Conservation (phyloP, 2,329 filamentous ascomycete genomes). For the Colletotrichum melonis region DNA sequence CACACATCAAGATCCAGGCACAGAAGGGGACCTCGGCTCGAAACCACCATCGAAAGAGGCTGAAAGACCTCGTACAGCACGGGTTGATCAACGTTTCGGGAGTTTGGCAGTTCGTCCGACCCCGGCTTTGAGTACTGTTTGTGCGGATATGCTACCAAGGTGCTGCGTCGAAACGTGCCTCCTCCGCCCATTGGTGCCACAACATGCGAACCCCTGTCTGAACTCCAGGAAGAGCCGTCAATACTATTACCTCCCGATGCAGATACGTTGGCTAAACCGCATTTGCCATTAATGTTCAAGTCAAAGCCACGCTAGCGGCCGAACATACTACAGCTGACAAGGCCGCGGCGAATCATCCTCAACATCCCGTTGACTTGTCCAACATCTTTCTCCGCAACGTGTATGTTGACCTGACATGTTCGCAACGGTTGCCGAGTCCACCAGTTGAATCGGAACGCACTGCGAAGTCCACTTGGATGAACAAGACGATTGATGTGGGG, state of each 20-base stretch:
- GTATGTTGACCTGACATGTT: background rate
- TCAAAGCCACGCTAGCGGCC: background rate
- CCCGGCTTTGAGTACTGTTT: background rate
- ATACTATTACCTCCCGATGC: background rate
- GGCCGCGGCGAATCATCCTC: background rate
- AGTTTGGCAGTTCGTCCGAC: constrained; percentile 31
- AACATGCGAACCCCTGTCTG: constrained; percentile 28
- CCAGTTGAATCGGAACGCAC: too few relatives aligned
- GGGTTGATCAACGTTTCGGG: constrained; percentile 4
- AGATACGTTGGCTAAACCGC: background rate
- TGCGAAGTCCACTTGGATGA: background rate
- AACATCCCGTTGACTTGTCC: background rate
- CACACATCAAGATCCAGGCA: background rate
- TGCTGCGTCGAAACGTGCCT: background rate
- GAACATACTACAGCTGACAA: background rate
- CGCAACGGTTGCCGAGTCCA: background rate
- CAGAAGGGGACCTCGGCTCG: constrained; percentile 20
- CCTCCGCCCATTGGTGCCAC: background rate
- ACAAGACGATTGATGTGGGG: background rate
- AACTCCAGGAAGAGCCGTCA: constrained; percentile 6
- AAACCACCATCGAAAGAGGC: background rate
- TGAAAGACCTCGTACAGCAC: background rate
- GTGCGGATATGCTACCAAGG: background rate
- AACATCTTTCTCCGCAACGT: background rate
- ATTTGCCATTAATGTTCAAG: background rate